Evolutionary conservation across 768 basidiomycete genomes (phyloP).

Genomic region (Epithele typhae): DNA sequence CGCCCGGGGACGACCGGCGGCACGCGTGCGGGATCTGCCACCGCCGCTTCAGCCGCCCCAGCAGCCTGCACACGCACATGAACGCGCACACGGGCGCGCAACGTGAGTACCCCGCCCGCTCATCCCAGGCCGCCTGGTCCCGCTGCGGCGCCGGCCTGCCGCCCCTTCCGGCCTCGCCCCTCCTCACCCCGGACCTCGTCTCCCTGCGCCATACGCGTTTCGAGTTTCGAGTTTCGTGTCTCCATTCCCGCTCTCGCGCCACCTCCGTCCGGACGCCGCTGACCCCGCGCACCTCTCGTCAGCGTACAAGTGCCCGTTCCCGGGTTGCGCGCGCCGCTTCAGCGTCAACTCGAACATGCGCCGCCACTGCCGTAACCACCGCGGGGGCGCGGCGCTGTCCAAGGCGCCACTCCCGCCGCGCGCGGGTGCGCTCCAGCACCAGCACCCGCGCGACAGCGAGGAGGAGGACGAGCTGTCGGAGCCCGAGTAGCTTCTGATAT

Average conservation of each 20-base stretch:
- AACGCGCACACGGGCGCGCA: constrained; percentile 69
- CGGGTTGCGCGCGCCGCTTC: constrained; percentile 72
- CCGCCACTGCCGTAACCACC: constrained; percentile 70
- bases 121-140: too few species aligned
- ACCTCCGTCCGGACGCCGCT: too few species aligned
- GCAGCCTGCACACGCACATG: constrained; percentile 56
- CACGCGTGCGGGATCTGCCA: not conserved
- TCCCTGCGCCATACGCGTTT: too few species aligned
- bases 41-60: constrained; percentile 55
- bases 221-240: too few species aligned
- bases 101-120: constrained; percentile 38
- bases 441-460: too few species aligned
- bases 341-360: constrained; percentile 87
- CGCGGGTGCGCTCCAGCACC: too few species aligned
- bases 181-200: too few species aligned
- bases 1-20: not conserved
- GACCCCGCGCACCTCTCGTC: not conserved
- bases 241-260: too few species aligned
- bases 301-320: constrained; percentile 63
- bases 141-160: too few species aligned
- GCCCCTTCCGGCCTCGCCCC: too few species aligned
- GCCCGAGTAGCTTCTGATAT: too few species aligned
- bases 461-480: too few species aligned
- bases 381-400: not conserved
- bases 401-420: not conserved